phyloP scores from a whole-genome alignment of 192 early-diverging fungal species.

The Rhizoclosmatium globosum region DNA sequence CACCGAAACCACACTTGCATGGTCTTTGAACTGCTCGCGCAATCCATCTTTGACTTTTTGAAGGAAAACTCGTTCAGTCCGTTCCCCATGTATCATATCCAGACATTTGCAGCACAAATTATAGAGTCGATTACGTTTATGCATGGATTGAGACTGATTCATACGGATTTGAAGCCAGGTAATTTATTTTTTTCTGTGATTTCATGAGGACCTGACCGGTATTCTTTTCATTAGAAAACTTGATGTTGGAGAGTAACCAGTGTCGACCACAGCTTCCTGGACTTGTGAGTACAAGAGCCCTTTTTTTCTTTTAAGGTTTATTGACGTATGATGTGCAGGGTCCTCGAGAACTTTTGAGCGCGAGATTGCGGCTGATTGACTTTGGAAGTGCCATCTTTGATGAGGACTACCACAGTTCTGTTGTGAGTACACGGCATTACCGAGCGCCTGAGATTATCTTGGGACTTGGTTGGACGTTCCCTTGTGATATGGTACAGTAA shows the following conservation, averaged over 20 bases:
- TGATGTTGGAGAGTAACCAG: slow-evolving; percentile 71
- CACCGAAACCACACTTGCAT: slow-evolving; percentile 95
- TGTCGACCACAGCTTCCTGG: background rate
- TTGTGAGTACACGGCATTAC: slow-evolving; percentile 96
- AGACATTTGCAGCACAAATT: slow-evolving; percentile 85
- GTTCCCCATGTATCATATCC: slow-evolving; percentile 86
- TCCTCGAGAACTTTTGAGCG: slow-evolving; percentile 68
- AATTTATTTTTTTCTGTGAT: background rate
- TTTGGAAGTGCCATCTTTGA: slow-evolving; percentile 97
- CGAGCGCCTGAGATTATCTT: slow-evolving; percentile 97
- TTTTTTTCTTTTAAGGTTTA: background rate
- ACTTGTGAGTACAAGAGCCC: background rate
- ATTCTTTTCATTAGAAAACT: slow-evolving; percentile 66
- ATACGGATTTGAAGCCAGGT: slow-evolving; percentile 96
- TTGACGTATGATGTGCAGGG: background rate
- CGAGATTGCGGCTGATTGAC: slow-evolving; percentile 91
- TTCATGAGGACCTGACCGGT: background rate
- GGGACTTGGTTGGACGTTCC: slow-evolving; percentile 92
- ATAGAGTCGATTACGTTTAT: slow-evolving; percentile 89
- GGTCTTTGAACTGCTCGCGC: slow-evolving; percentile 92
- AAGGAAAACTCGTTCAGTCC: slow-evolving; percentile 91
- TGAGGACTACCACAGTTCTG: slow-evolving; percentile 88
- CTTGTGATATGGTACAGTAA: slow-evolving; percentile 80
- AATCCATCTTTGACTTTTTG: slow-evolving; percentile 94
- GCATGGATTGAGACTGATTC: slow-evolving; percentile 86